Percentiles rank a stretch among this genome's conserved stretches.
These are phyloP conservation scores for Colletotrichum zoysiae DNA, from an alignment of 2,329 filamentous ascomycete species.

Conservation along the genomic window DNA sequence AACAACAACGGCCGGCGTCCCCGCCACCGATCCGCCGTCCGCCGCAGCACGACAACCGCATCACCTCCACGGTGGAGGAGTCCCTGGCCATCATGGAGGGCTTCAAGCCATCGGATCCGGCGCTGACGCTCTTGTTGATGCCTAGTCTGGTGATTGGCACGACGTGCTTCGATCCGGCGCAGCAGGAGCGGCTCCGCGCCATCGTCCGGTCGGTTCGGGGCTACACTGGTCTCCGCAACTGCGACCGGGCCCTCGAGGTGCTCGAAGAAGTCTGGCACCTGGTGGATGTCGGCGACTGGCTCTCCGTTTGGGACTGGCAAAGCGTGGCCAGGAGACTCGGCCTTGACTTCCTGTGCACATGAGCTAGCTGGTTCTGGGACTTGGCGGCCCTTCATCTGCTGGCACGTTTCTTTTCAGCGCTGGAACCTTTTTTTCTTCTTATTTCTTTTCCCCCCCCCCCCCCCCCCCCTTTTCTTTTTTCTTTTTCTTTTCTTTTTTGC, in stretches of 20 bases:
- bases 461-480: neutral
- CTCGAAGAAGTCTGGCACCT: constrained; percentile 71
- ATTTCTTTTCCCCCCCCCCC: too few species aligned
- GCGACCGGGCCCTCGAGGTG: constrained; percentile 65
- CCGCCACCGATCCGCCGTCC: constrained; percentile 63
- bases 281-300: constrained; percentile 70
- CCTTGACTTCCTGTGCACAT: constrained; percentile 68
- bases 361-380: constrained; percentile 40
- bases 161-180: constrained; percentile 65
- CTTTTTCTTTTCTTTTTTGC: constrained; percentile 3
- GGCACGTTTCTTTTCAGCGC: neutral
- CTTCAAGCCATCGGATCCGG: constrained; percentile 69
- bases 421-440: too few species aligned
- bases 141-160: constrained; percentile 72
- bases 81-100: constrained; percentile 66
- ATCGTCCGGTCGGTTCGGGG: constrained; percentile 65
- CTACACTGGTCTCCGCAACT: constrained; percentile 72
- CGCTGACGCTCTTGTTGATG: constrained; percentile 70
- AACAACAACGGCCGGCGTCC: constrained; percentile 49
- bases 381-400: neutral
- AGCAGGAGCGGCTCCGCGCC: constrained; percentile 65
- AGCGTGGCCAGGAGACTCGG: constrained; percentile 64
- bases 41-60: constrained; percentile 62
- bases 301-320: constrained; percentile 75
- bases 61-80: constrained; percentile 68